These are phyloP conservation scores for Naumovozyma baii DNA, from an alignment of 805 yeast genomes.

Conservation along the genomic window DNA sequence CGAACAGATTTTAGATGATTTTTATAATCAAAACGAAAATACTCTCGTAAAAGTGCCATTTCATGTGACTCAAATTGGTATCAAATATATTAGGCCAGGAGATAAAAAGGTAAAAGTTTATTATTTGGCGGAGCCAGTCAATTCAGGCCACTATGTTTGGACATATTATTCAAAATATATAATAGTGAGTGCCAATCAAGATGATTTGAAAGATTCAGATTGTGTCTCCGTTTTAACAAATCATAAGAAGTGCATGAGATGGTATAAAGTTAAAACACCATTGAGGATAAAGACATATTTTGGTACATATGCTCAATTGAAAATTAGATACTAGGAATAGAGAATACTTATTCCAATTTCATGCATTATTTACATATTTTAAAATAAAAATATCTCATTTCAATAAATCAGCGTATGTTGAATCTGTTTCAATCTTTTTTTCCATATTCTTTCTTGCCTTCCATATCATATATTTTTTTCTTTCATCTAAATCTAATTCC, in stretches of 20 bases:
- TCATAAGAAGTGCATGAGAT: conserved; percentile 2
- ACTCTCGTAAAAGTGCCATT: background rate
- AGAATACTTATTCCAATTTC: too few relatives aligned
- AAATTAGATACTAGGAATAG: too few relatives aligned
- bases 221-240: background rate
- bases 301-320: conserved; percentile 7
- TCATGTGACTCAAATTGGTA: background rate
- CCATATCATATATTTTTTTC: conserved; percentile 39
- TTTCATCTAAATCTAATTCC: conserved; percentile 20
- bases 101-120: background rate
- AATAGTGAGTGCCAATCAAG: background rate
- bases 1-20: background rate
- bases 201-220: background rate
- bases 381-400: too few relatives aligned
- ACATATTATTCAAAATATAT: background rate
- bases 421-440: conserved; percentile 11
- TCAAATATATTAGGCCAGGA: background rate
- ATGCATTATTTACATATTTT: background rate
- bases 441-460: conserved; percentile 53
- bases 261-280: conserved; percentile 6
- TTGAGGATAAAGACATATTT: conserved; percentile 7
- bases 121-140: background rate
- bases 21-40: background rate
- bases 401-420: conserved; percentile 4
- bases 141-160: background rate